Percentiles rank a stretch among this genome's conserved stretches.
phyloP scores from a whole-genome alignment of 2,329 filamentous ascomycete species.

The Diaporthe citri region DNA sequence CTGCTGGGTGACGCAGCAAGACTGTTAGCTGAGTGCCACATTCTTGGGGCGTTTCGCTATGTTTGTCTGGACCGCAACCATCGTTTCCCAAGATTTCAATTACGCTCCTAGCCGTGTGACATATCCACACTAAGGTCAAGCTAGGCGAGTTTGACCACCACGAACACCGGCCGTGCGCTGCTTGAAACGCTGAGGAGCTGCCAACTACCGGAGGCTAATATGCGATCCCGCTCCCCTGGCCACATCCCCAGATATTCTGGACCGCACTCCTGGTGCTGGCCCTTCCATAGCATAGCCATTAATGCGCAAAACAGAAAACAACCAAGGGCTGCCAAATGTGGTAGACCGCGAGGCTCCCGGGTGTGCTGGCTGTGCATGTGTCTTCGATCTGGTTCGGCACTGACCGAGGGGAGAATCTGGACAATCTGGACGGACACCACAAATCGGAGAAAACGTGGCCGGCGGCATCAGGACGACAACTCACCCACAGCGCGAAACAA shows the following conservation, averaged over 20 bases:
- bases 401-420: conserved; percentile 21
- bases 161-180: conserved; percentile 27
- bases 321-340: conserved; percentile 10
- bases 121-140: conserved; percentile 28
- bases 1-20: not conserved
- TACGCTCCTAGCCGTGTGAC: conserved; percentile 29
- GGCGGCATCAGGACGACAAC: not conserved
- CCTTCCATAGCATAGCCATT: conserved; percentile 19
- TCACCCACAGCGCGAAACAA: conserved; percentile 19
- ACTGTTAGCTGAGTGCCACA: conserved; percentile 17
- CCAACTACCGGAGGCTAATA: conserved; percentile 27
- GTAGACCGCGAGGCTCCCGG: not conserved
- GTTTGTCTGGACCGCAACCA: conserved; percentile 9
- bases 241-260: conserved; percentile 12
- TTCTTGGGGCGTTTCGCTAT: conserved; percentile 24
- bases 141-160: conserved; percentile 26
- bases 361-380: not conserved
- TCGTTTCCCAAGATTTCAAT: conserved; percentile 24
- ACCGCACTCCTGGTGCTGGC: conserved; percentile 18
- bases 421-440: conserved; percentile 1
- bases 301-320: conserved; percentile 11
- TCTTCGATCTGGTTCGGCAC: not conserved
- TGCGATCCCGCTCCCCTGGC: conserved; percentile 19
- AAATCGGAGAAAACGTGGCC: conserved; percentile 4
- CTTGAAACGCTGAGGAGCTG: conserved; percentile 28